Percentiles rank a stretch among this genome's conserved stretches.
Conservation (phyloP, 164 flowering plant species). For the Magnolia sinica region DNA sequence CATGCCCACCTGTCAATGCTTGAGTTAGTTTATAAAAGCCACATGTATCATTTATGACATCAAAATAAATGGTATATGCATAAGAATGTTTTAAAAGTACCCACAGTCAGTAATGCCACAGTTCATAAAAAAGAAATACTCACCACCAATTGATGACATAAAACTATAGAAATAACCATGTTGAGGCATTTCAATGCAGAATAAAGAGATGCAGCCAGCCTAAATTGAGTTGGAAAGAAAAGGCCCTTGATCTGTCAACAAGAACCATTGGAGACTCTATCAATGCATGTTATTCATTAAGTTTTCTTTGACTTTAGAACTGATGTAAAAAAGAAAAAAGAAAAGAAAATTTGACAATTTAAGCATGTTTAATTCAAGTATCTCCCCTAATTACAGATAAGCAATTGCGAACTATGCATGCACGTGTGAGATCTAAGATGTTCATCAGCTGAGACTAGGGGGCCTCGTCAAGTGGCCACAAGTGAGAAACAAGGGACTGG, state of each 20-base stretch:
- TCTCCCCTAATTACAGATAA: no score
- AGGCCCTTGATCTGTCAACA: neutral
- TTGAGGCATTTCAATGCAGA: neutral
- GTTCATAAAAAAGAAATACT: neutral
- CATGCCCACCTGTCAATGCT: constrained; percentile 1
- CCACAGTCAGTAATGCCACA: neutral
- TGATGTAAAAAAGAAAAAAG: neutral
- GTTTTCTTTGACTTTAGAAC: neutral
- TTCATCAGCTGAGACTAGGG: no score
- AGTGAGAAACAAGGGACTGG: no score
- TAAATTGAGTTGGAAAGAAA: neutral
- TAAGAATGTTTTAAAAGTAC: neutral
- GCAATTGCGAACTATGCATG: no score
- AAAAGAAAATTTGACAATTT: neutral
- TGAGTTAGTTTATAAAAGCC: neutral
- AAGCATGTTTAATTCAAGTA: neutral
- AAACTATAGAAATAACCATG: neutral
- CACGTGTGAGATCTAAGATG: no score
- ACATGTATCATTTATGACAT: neutral
- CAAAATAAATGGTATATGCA: neutral
- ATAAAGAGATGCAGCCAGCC: neutral
- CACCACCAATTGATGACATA: neutral
- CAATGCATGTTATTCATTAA: neutral
- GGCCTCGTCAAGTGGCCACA: no score
- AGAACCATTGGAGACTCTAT: neutral